Conservation (phyloP, 768 basidiomycete species). For the Xerocomus potaroensis region DNA sequence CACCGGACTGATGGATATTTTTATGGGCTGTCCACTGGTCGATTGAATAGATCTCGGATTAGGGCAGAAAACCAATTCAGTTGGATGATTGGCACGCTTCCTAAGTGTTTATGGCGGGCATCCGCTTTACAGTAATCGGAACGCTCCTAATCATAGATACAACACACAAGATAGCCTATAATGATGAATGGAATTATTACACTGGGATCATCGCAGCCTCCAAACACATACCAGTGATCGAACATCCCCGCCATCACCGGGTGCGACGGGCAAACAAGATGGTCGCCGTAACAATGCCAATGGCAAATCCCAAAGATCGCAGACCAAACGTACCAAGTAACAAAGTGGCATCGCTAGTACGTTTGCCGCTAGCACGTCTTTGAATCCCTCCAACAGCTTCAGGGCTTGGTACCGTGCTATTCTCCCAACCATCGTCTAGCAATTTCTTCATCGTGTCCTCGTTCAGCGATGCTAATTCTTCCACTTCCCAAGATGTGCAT, state of each 20-base stretch:
- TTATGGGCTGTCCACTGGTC: too few relatives aligned
- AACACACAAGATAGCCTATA: conserved; percentile 1
- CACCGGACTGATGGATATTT: too few relatives aligned
- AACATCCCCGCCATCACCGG: conserved; percentile 19
- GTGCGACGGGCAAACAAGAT: conserved; percentile 30
- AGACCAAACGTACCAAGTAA: conserved; percentile 22
- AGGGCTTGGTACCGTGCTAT: conserved; percentile 43
- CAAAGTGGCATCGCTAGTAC: not conserved
- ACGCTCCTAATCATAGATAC: too few relatives aligned
- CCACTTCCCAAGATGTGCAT: conserved; percentile 83
- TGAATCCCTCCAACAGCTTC: conserved; percentile 37
- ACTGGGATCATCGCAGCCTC: not conserved
- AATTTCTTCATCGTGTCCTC: conserved; percentile 59
- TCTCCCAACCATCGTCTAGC: conserved; percentile 86
- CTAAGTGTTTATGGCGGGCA: too few relatives aligned
- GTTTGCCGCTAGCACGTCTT: conserved; percentile 7
- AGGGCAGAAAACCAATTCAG: too few relatives aligned
- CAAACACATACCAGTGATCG: conserved; percentile 11
- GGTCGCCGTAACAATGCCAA: conserved; percentile 40
- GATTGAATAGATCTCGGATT: too few relatives aligned
- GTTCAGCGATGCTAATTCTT: conserved; percentile 70
- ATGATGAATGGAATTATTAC: conserved; percentile 1
- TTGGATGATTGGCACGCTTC: too few relatives aligned
- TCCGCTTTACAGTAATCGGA: too few relatives aligned
- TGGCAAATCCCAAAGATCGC: conserved; percentile 36